Evolutionary conservation across 345 rosid species (phyloP), one percentile per base, ranked within the genome.

Genomic region (Hevea brasiliensis): DNA sequence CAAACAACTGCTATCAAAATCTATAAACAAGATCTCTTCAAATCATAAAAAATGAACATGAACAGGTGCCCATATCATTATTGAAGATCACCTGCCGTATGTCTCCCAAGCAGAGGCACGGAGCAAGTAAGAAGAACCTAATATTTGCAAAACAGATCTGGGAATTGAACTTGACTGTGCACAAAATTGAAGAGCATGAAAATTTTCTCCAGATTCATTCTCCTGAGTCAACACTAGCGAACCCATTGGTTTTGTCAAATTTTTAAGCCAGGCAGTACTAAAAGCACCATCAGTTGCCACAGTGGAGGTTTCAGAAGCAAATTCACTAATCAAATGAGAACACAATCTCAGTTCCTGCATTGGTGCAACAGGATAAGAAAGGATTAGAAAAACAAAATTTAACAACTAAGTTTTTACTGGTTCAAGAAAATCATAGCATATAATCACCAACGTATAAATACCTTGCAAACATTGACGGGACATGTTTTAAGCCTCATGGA

Each of bases 51-150:
- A 54, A 51, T 4, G 7, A 14, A 61, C 3, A 37, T 13, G 62
- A 23, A 35, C 18, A 21, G 68, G 35, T 48, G 5, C 51, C 12
- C 59, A 35, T 14, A 70, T 56, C 44, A n/a, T 32, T 61, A 50
- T 23, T 45, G 45, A 82, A 74, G 20, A 58, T 85, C 78, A 95
- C 99, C 99, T 92, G 85, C 98, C 99, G 87, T 92, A 92, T 74
- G 87, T 82, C 85, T 95, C 99, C 98, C 98, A 95, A 78, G 94
- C 87, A 69, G 96, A 87, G 76, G 98, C 90, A 74, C 96, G 96
- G 71, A 91, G 85, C 66, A 95, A 79, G 82, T 95, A 91, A 5
- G 98, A 95, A 83, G 98, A 88, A 76, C 98, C 98, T 73, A 92
- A 74, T 78, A 87, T 78, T 77, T 89, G 97, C 81, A 88, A 70